A percentile compares a stretch with the other conserved stretches of the same genome.
phyloP scores from a whole-genome alignment of 208 protist species.

The Angomonas deanei region DNA sequence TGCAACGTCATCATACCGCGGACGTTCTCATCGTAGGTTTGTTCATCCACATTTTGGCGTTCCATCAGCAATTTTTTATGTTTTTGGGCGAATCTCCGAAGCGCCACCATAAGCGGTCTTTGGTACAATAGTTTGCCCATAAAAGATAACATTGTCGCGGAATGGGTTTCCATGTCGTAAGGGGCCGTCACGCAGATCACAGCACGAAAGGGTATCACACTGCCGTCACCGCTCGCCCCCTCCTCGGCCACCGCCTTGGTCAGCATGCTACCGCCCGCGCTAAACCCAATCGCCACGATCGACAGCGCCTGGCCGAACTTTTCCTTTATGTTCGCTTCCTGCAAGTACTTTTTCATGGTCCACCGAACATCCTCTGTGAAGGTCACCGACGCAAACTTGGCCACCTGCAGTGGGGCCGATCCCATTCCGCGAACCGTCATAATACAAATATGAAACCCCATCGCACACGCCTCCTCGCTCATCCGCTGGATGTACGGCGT shows the following conservation, averaged over 20 bases:
- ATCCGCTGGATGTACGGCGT: slow-evolving; percentile 36
- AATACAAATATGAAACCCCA: slow-evolving; percentile 38
- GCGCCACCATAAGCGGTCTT: slow-evolving; percentile 14
- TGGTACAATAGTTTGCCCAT: slow-evolving; percentile 29
- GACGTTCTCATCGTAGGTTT: slow-evolving; percentile 9
- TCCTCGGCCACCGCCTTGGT: slow-evolving; percentile 42
- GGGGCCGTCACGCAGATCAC: slow-evolving; percentile 29
- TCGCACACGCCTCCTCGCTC: slow-evolving; percentile 8
- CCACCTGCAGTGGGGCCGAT: slow-evolving; percentile 32
- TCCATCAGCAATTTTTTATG: slow-evolving; percentile 20
- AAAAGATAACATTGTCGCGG: slow-evolving; percentile 14
- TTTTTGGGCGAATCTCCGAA: slow-evolving; percentile 31
- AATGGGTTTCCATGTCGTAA: slow-evolving; percentile 40
- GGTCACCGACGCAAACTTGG: slow-evolving; percentile 33
- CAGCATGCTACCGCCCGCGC: slow-evolving; percentile 26
- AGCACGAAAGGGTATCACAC: slow-evolving; percentile 18
- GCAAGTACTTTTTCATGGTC: slow-evolving; percentile 23
- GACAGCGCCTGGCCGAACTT: slow-evolving; percentile 23
- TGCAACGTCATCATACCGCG: slow-evolving; percentile 12
- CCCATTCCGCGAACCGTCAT: slow-evolving; percentile 60
- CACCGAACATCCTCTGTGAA: slow-evolving; percentile 36
- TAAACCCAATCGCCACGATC: slow-evolving; percentile 42
- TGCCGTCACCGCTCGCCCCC: slow-evolving; percentile 18
- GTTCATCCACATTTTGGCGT: slow-evolving; percentile 13
- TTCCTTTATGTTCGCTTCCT: slow-evolving; percentile 6